Conservation (phyloP, 2,329 filamentous ascomycete genomes). For the Fusarium nelsonii region DNA sequence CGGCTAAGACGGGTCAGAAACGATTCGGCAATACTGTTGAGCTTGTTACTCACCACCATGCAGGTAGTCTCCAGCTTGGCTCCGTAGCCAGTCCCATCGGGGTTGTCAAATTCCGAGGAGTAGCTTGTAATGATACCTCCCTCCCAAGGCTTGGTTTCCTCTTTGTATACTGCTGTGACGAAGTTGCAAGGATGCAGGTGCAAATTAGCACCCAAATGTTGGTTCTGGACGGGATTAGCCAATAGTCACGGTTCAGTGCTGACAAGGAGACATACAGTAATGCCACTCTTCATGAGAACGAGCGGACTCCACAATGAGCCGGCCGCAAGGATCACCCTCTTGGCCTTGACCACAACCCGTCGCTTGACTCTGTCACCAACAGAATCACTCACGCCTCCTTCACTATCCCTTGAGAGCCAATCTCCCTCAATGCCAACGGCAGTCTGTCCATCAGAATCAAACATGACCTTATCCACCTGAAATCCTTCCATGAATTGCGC, state of each 20-base stretch:
- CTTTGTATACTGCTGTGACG: constrained; percentile 72
- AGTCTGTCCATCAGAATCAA: constrained; percentile 68
- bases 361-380: constrained; percentile 63
- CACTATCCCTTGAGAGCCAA: constrained; percentile 79
- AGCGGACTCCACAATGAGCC: constrained; percentile 83
- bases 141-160: constrained; percentile 79
- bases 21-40: constrained; percentile 7
- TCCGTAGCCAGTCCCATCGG: constrained; percentile 84
- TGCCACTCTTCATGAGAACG: constrained; percentile 80
- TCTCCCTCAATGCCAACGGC: constrained; percentile 79
- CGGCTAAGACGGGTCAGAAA: constrained; percentile 61
- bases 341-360: constrained; percentile 79
- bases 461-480: constrained; percentile 76
- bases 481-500: constrained; percentile 89
- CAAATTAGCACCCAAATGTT: constrained; percentile 84
- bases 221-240: constrained; percentile 65
- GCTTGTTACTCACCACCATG: constrained; percentile 68
- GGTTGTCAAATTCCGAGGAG: constrained; percentile 81
- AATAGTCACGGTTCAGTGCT: constrained; percentile 1
- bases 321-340: constrained; percentile 81
- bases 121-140: constrained; percentile 83
- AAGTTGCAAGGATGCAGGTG: constrained; percentile 81
- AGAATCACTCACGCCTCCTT: constrained; percentile 67
- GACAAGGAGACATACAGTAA: constrained; percentile 65
- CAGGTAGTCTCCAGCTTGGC: constrained; percentile 81